Evolutionary conservation across 2,329 filamentous ascomycete species (phyloP).

Genomic region (Dactylellina cionopaga): DNA sequence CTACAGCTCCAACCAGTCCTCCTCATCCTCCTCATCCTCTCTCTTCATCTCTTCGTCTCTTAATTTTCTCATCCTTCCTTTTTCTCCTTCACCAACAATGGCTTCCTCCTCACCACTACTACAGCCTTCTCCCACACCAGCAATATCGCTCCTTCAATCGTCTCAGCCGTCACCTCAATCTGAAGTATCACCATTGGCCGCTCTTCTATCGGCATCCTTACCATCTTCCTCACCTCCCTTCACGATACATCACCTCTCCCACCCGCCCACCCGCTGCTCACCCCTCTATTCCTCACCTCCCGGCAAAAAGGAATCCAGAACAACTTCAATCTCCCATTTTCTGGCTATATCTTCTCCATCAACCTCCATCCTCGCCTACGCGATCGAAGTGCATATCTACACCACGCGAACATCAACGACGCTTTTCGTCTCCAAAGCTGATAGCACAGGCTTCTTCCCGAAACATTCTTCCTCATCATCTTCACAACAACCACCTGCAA

Average conservation of each 20-base stretch:
- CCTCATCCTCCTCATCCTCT: background rate
- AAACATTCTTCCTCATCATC: conserved; percentile 26
- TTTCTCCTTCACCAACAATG: background rate
- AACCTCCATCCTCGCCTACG: conserved; percentile 73
- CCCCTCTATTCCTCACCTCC: conserved; percentile 83
- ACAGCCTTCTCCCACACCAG: background rate
- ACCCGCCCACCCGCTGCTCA: conserved; percentile 77
- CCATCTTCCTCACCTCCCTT: conserved; percentile 63
- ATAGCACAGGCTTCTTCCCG: conserved; percentile 86
- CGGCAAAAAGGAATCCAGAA: conserved; percentile 75
- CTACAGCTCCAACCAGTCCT: no score
- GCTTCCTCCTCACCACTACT: conserved; percentile 6
- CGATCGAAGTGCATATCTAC: conserved; percentile 88
- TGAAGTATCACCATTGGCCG: conserved; percentile 41
- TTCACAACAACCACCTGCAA: conserved; percentile 16
- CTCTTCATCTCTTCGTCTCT: background rate
- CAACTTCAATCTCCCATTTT: conserved; percentile 88
- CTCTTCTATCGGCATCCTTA: conserved; percentile 57
- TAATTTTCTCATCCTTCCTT: background rate
- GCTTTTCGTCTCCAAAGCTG: conserved; percentile 94
- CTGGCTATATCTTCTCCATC: conserved; percentile 67
- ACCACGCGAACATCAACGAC: conserved; percentile 70
- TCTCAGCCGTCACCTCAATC: background rate
- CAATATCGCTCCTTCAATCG: background rate
- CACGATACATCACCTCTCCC: conserved; percentile 85